Base-by-base conservation (phyloP, 164 flowering plant species). In the Dillenia suffruticosa region DNA sequence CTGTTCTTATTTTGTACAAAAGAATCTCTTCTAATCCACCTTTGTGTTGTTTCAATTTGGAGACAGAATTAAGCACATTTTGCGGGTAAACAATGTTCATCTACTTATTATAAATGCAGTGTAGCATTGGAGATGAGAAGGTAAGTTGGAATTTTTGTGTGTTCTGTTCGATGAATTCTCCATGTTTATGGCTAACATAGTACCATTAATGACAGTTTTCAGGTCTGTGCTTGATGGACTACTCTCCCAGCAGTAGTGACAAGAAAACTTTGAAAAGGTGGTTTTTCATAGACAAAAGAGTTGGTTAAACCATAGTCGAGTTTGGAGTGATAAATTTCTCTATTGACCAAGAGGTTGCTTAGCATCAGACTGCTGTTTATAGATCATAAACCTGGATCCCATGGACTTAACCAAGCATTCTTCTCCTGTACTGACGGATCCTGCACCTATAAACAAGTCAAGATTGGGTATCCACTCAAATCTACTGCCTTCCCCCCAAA, bases 361-460 rank as follows among this genome's bases (percentile, higher is more conserved):
- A 14, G 50, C 14, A 48, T 48, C 14, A 14, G 14, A 26, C 3
- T 2, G 5, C 5, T 2, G 32, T 26, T 26, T 26, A 26, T 2
- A 26, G 32, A 26, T 26, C 6, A 32, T 32, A 32, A 32, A 46
- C 24, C 70, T 57, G 68, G 64, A 62, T 50, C 52, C 32, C 7
- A 72, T 83, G 81, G 84, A 83, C 50, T 49, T 52, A 26, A 70
- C 93, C 1, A 81, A 70, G 57, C 84, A 75, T 56, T 61, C 81
- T 43, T 72, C 93, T 56, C 88, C 95, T 58, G 90, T 91, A 70
- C 77, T 91, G 9, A 66, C 91, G 62, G 91, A 90, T 58, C 76
- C 92, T 53, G 61, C 75, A 13, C 85, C 91, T 0, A 49, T 85
- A 22, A 83, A 65, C 80, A 85, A 90, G 66, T 78, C 90, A 14